Evolutionary conservation across 768 basidiomycete species (phyloP).

Genomic region (Amanita jacksonii): DNA sequence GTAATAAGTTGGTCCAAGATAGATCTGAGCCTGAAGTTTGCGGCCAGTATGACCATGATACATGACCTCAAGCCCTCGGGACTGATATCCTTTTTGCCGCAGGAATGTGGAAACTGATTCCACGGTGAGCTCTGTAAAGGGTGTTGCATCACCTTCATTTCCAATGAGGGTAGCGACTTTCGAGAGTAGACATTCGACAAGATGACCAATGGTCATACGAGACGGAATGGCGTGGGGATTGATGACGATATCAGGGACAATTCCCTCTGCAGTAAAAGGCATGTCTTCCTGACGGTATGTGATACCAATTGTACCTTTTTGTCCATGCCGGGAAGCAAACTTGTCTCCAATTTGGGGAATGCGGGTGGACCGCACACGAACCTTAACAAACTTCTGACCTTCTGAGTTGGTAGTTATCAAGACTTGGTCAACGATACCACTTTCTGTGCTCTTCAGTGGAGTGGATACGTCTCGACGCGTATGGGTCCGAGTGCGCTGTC

Average conservation of each 20-base stretch:
- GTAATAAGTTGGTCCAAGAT: slow-evolving; percentile 98
- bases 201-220: slow-evolving; percentile 99
- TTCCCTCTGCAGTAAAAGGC: slow-evolving; percentile 97
- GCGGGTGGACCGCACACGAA: slow-evolving; percentile 91
- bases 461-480: slow-evolving; percentile 95
- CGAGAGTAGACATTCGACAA: slow-evolving; percentile 95
- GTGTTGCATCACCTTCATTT: slow-evolving; percentile 96
- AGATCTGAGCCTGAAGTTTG: slow-evolving; percentile 96
- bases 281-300: slow-evolving; percentile 99
- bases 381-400: slow-evolving; percentile 97
- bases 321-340: slow-evolving; percentile 98
- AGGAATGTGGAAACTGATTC: slow-evolving; percentile 94
- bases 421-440: slow-evolving; percentile 95
- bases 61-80: slow-evolving; percentile 96
- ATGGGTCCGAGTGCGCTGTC: slow-evolving; percentile 89
- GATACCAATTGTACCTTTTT: slow-evolving; percentile 99
- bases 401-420: slow-evolving; percentile 93
- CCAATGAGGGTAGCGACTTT: slow-evolving; percentile 96
- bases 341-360: slow-evolving; percentile 98
- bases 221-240: slow-evolving; percentile 99
- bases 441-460: slow-evolving; percentile 95
- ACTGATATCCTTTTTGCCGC: slow-evolving; percentile 87
- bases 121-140: slow-evolving; percentile 96
- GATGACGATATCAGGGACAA: slow-evolving; percentile 95
- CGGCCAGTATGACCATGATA: slow-evolving; percentile 98